Evolutionary conservation across 129 eudicot species (phyloP).

Genomic region (Flaveria bidentis): DNA sequence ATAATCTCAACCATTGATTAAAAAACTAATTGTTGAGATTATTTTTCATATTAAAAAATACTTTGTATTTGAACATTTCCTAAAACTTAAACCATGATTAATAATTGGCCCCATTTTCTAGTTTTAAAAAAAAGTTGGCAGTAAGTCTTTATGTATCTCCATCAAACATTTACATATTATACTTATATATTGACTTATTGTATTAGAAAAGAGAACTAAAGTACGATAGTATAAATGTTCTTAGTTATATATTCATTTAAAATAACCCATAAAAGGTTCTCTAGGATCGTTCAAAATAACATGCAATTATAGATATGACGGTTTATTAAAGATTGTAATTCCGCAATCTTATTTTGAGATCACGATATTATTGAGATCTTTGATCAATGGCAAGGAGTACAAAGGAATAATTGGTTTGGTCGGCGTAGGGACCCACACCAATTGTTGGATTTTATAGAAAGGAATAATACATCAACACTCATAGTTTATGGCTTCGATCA

Average conservation of each 20-base stretch:
- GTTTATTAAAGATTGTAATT: neutral
- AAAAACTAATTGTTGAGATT: too few species aligned
- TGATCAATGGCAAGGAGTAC: constrained; percentile 29
- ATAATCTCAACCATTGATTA: too few species aligned
- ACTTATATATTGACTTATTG: neutral
- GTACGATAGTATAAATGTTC: neutral
- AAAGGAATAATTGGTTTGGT: constrained; percentile 40
- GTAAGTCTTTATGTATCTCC: neutral
- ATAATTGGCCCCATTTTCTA: neutral
- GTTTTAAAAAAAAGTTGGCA: neutral
- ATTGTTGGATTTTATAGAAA: constrained; percentile 31
- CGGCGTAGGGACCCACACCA: constrained; percentile 38
- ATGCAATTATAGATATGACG: neutral
- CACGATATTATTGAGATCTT: constrained; percentile 33
- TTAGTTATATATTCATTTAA: neutral
- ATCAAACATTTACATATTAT: neutral
- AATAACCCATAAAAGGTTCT: neutral
- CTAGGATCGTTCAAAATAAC: neutral
- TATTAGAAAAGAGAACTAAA: neutral
- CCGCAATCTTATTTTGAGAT: constrained; percentile 28
- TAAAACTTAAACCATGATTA: neutral
- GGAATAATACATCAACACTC: constrained; percentile 27
- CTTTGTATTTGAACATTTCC: too few species aligned
- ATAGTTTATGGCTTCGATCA: constrained; percentile 25
- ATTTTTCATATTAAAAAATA: too few species aligned